Evolutionary conservation across 2,329 filamentous ascomycete genomes (phyloP).

Genomic region (Colletotrichum neosansevieriae): DNA sequence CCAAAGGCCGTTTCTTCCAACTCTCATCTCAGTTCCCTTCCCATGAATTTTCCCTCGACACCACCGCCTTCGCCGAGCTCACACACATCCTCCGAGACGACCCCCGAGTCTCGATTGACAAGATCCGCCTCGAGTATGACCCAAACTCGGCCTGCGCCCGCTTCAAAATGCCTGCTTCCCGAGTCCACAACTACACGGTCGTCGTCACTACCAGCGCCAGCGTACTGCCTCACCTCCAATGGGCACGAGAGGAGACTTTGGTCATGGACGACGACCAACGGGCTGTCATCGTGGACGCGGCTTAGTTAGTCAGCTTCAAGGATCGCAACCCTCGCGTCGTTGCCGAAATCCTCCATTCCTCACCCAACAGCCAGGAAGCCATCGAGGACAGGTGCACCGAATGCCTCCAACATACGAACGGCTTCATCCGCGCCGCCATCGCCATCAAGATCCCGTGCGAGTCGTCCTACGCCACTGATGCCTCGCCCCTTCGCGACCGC

Average conservation of each 20-base stretch:
- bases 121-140: conserved; percentile 4
- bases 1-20: conserved; percentile 4
- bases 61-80: background rate
- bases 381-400: conserved; percentile 1
- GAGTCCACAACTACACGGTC: background rate
- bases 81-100: background rate
- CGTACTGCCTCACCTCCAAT: background rate
- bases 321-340: conserved; percentile 10
- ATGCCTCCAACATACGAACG: background rate
- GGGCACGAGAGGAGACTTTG: background rate
- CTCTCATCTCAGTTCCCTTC: background rate
- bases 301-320: background rate
- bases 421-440: conserved; percentile 5
- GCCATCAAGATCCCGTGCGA: conserved; percentile 11
- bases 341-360: conserved; percentile 5
- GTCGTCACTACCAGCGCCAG: background rate
- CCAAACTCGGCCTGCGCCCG: background rate
- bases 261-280: background rate
- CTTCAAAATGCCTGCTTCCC: background rate
- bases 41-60: conserved; percentile 5
- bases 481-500: background rate
- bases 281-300: background rate
- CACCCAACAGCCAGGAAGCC: background rate
- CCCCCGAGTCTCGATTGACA: conserved; percentile 8
- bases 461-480: background rate